Base-by-base conservation (phyloP, 208 protist species). In the Leishmania gerbilli region DNA sequence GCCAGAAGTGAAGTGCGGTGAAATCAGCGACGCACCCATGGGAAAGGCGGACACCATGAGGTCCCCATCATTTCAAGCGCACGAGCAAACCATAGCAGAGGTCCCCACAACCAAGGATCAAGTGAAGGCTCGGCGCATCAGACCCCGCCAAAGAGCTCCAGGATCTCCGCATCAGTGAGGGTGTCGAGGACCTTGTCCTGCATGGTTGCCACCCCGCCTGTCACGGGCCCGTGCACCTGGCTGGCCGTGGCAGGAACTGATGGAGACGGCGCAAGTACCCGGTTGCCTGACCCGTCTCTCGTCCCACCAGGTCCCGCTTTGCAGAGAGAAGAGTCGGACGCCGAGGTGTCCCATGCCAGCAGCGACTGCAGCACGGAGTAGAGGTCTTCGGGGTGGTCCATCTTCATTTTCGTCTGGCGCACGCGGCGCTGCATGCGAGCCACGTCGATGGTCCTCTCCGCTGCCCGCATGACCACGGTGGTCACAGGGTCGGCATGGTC, bases 131-230 rank as follows among this genome's bases (percentile, higher is more conserved):
- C 34, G 3, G 11, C 27, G n/a, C 34, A 42, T 65, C 58, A 84
- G 24, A 58, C 42, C 21, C 67, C 71, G 15, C 89, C 93, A 87
- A 96, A 95, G 3, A 96, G 83, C 71, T 94, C 89, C 53, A 94
- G 74, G 17, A 96, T 89, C 49, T 96, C 93, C 3, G 87, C 91
- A 72, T 95, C 91, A 1, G 93, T 94, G 67, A 96, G 82, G n/a
- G 78, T 78, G 31, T 87, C 83, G 15, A 84, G 58, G 3, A 47
- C 51, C 24, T 82, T 83, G 11, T 75, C 64, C 37, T 62, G 56
- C 55, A n/a, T 31, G 3, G 21, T 51, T n/a, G 79, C 31, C 21
- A 45, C 53, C 13, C 68, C 51, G 31, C 9, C 60, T 40, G 58
- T 37, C 47, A 60, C 40, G 45, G 65, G 19, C 5, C 47, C n/a